Conservation (phyloP, 371 early-diverging fungal genomes). For the Lichtheimia ramosa region DNA sequence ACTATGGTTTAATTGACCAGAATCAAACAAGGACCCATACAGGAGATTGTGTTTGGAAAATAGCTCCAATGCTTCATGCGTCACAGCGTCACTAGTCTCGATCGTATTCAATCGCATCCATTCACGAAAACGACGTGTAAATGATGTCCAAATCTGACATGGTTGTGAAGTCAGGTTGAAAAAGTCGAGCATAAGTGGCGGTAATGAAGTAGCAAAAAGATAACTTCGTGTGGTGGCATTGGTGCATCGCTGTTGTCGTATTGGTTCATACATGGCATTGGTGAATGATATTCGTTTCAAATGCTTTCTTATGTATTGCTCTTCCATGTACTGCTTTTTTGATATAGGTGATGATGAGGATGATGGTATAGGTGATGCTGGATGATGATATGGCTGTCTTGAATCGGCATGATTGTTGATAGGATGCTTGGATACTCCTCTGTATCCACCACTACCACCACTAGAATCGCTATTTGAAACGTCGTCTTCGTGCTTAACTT, state of each 20-base stretch:
- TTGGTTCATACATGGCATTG: conserved; percentile 20
- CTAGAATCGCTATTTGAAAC: conserved; percentile 14
- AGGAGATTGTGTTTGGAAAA: conserved; percentile 27
- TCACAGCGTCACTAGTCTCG: conserved; percentile 6
- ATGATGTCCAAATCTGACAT: conserved; percentile 20
- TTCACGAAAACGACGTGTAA: conserved; percentile 11
- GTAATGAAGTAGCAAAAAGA: conserved; percentile 14
- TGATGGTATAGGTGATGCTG: neutral
- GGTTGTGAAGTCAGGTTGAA: conserved; percentile 33
- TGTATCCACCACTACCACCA: neutral
- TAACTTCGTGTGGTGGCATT: conserved; percentile 6
- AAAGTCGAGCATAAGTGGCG: conserved; percentile 37
- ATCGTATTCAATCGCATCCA: neutral
- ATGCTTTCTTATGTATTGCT: neutral
- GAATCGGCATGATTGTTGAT: neutral
- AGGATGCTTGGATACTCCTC: neutral
- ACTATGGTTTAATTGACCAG: neutral
- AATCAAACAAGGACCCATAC: conserved; percentile 33
- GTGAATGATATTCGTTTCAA: conserved; percentile 20
- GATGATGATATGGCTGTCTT: neutral
- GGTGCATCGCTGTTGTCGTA: conserved; percentile 10
- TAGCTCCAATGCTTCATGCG: conserved; percentile 14
- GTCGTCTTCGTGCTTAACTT: neutral
- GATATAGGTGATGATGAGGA: conserved; percentile 1
- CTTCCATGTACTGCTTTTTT: neutral